Base-by-base conservation (phyloP, 768 basidiomycete species). In the Nevesoporus exiguus region DNA sequence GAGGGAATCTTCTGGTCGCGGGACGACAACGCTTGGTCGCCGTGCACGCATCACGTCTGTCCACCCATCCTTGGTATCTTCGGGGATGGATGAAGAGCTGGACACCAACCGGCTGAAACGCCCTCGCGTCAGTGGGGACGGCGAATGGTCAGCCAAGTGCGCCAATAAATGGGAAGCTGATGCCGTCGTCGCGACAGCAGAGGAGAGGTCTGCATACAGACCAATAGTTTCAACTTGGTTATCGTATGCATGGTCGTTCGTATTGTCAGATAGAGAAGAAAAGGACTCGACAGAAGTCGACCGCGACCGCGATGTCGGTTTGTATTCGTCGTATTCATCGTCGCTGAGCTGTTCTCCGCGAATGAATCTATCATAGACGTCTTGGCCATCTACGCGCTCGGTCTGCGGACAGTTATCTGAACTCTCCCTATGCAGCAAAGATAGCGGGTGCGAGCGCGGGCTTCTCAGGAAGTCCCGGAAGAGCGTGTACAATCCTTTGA, bases 201-300 rank as follows among this genome's bases (percentile, higher is more conserved):
- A 66, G 11, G 73, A 71, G n/a, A 88, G 71, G 58, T 88, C 87
- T 13, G 75, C 74, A 55, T 82, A 84, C 3, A 86, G 71, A 19
- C 63, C 64, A 3, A 77, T 68, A 7, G 80, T 70, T 58, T 86
- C 85, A 5, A 44, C 47, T 25, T 70, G 68, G 25, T 59, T 29
- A 17, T 67, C 65, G 15, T 60, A 66, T 22, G 51, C 8, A 70
- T 9, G 70, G 70, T 70, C 73, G 15, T 65, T 69, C 22, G 63
- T 71, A 22, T 66, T 62, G 61, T 50, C 66, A 43, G 48, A 68
- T 53, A 49, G 57, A 62, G 56, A 72, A 30, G 61, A 66, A 52
- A 55, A 36, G 27, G 61, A 66, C 19, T 47, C 63, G 54, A 49
- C 43, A 24, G 57, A 63, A 42, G 30, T 56, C 25, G 61, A 66